Evolutionary conservation across 2,329 filamentous ascomycete species (phyloP), one percentile per base, ranked within the genome.

Genomic region (Sporothrix curviconia): DNA sequence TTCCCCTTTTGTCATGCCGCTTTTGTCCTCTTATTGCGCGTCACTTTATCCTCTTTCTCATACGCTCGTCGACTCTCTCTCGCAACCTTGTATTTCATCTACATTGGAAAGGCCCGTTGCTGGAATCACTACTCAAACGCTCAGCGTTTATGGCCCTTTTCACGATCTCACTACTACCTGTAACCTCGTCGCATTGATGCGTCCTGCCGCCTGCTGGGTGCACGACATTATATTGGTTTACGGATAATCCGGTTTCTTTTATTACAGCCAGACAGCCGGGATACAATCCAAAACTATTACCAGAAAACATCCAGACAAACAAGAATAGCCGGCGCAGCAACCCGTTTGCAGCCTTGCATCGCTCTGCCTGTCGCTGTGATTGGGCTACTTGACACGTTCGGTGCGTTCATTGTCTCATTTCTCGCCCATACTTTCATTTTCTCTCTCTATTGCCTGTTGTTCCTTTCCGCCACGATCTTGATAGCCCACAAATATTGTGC

Each of bases 211-310:
- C 49, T 43, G 11, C 14, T 34, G 9, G n/a, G n/a, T n/a, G n/a
- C n/a, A n/a, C 28, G 7, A 12, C 39, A 15, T 3, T 12, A 28
- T 15, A 12, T n/a, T 43, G 28, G n/a, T n/a, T 43, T 8, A 22
- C 9, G 22, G 22, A 19, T 2, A 14, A 49, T 24, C n/a, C 37
- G 37, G n/a, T n/a, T n/a, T n/a, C 37, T 37, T 50, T 44, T 32
- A 22, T 28, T 51, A 51, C 51, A 44, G 32, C 44, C 54, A 50
- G 40, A 53, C 51, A 44, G 25, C 42, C 44, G 25, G 49, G 53
- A 17, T 24, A 34, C 52, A 57, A n/a, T n/a, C n/a, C n/a, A n/a
- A n/a, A n/a, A n/a, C n/a, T n/a, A n/a, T n/a, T n/a, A 17, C 46
- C 46, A 51, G 50, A 34, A 42, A 34, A 58, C 36, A 43, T 40